Base-by-base conservation (phyloP, 805 yeast genomes). In the Torulaspora microellipsoides region DNA sequence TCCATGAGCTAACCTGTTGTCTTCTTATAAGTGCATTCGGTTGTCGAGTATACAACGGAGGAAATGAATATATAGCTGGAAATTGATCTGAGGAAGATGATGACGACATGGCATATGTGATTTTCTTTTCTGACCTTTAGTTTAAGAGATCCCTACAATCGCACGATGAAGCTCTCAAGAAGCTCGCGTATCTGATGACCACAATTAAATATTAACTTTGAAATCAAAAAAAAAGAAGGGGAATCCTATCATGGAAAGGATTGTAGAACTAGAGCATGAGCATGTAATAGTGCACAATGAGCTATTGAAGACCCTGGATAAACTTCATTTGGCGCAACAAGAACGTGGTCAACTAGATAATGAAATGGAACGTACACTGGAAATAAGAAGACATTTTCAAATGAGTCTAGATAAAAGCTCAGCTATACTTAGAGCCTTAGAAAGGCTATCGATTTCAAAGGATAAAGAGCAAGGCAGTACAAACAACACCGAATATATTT, bases 31-130 rank as follows among this genome's bases (percentile, higher is more conserved):
- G 78, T 30, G 80, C 75, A 55, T 91, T 90, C 15, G 93, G 89
- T 65, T 91, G 99, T 48, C 79, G 74, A 8, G 98, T 93, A 67
- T 80, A 91, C 53, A 91, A 78, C 0, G 99, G 99, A 5, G 97
- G 97, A 63, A 89, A 91, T 31, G 78, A 70, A 56, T 80, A 80
- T 14, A 82, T 80, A 3, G 73, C 61, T 4, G 86, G 85, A 41
- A 69, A 70, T n/a, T 27, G 29, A 13, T 11, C 29, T 12, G 46
- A 13, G 25, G 8, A 2, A 20, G 25, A 3, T 20, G 25, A 20
- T 20, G 25, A 20, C 25, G 25, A 20, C 25, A 20, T 20, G 25
- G 25, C 25, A 20, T 20, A 20, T 6, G 8, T 20, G 25, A 20
- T 20, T 20, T 20, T 20, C 25, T 20, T 20, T 20, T 20, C 25